Conservation (phyloP, 2,329 filamentous ascomycete genomes). For the Dothiorella sarmentorum region DNA sequence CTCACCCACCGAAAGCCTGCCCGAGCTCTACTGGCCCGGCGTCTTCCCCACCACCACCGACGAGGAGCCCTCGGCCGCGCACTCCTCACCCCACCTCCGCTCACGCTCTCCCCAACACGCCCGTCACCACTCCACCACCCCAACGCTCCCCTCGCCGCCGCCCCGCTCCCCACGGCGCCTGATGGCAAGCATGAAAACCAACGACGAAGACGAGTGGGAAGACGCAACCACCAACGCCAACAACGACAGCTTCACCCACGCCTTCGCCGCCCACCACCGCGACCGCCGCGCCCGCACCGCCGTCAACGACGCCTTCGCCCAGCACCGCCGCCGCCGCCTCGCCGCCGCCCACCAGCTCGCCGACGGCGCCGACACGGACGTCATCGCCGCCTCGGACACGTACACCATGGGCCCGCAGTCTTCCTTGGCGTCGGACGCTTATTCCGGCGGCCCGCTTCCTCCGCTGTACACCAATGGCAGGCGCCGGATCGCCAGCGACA, state of each 20-base stretch:
- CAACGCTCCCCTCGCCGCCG: neutral
- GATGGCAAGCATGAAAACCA: too few relatives aligned
- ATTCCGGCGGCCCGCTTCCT: too few relatives aligned
- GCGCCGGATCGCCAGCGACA: neutral
- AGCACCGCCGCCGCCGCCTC: neutral
- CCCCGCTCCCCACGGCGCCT: neutral
- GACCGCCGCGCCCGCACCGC: conserved; percentile 48
- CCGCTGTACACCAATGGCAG: too few relatives aligned
- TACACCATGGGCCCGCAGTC: conserved; percentile 8
- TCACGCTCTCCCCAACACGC: too few relatives aligned
- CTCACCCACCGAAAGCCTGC: neutral
- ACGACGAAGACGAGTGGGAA: neutral
- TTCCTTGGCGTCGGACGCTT: neutral
- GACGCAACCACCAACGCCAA: neutral
- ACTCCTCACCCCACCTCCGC: too few relatives aligned
- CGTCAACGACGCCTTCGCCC: neutral
- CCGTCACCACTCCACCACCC: too few relatives aligned
- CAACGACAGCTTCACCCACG: conserved; percentile 25
- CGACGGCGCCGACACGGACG: conserved; percentile 2
- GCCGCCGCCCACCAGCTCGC: too few relatives aligned
- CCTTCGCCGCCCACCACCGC: conserved; percentile 47
- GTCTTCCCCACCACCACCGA: neutral
- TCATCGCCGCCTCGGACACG: conserved; percentile 2
- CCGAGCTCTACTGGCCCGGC: conserved; percentile 1
- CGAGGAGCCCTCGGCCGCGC: neutral